Percentiles rank a stretch among this genome's conserved stretches.
These are phyloP conservation scores for Fusarium napiforme DNA, from an alignment of 2,329 filamentous ascomycete genomes.

Conservation along the genomic window DNA sequence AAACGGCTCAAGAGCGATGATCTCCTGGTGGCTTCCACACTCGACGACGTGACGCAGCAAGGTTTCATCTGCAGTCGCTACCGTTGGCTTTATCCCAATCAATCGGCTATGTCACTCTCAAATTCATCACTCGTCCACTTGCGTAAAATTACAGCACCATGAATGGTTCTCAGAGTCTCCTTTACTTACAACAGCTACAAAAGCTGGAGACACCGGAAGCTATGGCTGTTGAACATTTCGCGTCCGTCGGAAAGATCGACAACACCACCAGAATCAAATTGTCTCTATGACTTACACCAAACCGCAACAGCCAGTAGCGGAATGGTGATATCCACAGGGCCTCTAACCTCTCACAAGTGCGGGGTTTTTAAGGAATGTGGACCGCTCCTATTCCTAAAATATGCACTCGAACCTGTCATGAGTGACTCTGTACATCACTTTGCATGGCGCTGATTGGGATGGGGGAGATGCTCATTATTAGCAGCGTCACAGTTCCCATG, in stretches of 20 bases:
- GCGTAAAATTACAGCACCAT: not conserved
- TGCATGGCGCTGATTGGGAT: not conserved
- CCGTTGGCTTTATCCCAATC: too few species aligned
- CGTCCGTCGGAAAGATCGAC: too few species aligned
- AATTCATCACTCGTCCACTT: not conserved
- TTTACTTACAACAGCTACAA: too few species aligned
- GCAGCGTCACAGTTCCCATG: too few species aligned
- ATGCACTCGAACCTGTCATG: not conserved
- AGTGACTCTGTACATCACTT: fast-evolving
- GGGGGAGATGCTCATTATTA: not conserved
- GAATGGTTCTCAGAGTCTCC: too few species aligned
- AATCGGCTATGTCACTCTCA: not conserved
- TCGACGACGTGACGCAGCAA: not conserved
- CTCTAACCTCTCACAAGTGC: not conserved
- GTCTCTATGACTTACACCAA: not conserved
- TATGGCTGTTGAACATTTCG: not conserved
- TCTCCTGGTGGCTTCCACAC: not conserved
- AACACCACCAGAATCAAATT: too few species aligned
- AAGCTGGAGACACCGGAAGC: not conserved
- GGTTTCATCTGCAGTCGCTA: too few species aligned
- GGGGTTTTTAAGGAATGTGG: not conserved
- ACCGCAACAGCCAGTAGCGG: not conserved
- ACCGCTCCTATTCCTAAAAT: not conserved
- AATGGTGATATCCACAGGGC: not conserved
- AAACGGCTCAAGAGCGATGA: not conserved